phyloP scores from a whole-genome alignment of 352 stramenopile genomes.

The Elongisporangium senticosum region DNA sequence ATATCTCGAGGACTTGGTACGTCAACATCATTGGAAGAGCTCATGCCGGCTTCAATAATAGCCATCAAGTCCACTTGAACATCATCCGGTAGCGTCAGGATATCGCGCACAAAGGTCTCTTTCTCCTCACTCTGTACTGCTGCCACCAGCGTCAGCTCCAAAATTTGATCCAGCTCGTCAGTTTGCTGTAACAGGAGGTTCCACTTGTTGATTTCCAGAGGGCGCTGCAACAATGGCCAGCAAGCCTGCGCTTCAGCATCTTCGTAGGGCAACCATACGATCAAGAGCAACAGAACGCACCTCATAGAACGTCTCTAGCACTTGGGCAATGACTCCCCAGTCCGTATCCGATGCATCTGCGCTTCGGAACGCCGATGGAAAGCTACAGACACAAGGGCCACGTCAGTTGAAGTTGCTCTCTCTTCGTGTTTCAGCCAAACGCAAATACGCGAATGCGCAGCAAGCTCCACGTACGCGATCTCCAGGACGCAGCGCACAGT shows the following conservation, averaged over 20 bases:
- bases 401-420: background rate
- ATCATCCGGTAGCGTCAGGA: slow-evolving; percentile 50
- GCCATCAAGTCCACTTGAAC: slow-evolving; percentile 62
- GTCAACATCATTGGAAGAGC: slow-evolving; percentile 22
- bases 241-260: background rate
- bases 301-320: slow-evolving; percentile 56
- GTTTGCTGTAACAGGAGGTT: slow-evolving; percentile 10
- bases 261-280: background rate
- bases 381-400: background rate
- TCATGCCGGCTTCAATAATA: slow-evolving; percentile 32
- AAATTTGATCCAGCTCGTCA: slow-evolving; percentile 8
- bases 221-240: slow-evolving; percentile 15
- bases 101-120: slow-evolving; percentile 53
- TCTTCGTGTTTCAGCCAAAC: background rate
- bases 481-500: slow-evolving; percentile 12
- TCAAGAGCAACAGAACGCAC: slow-evolving; percentile 9
- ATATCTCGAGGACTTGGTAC: slow-evolving; percentile 5
- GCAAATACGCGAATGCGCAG: background rate
- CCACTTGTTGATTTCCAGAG: slow-evolving; percentile 10
- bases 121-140: slow-evolving; percentile 58
- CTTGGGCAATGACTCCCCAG: slow-evolving; percentile 10
- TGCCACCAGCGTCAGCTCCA: slow-evolving; percentile 45
- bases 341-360: background rate
- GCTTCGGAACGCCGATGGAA: slow-evolving; percentile 1
- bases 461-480: slow-evolving; percentile 10